Evolutionary conservation across 2,329 filamentous ascomycete genomes (phyloP).

Genomic region (Cordyceps farinosa): DNA sequence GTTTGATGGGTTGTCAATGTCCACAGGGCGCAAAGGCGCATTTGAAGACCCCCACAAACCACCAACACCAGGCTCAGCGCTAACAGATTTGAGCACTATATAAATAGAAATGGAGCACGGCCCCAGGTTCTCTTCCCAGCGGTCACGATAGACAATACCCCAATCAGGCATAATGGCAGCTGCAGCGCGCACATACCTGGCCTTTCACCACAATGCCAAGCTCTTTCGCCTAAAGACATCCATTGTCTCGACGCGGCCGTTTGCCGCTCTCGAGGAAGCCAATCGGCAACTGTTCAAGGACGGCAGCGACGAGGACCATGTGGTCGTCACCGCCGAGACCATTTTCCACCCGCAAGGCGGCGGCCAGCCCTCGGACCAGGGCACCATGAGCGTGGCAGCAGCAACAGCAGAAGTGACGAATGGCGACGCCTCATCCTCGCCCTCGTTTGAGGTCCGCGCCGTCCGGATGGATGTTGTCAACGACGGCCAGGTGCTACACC

Average conservation of each 20-base stretch:
- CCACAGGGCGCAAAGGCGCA: constrained; percentile 15
- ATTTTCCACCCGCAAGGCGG: constrained; percentile 75
- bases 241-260: constrained; percentile 46
- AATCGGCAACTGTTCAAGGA: constrained; percentile 58
- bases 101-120: neutral
- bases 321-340: constrained; percentile 61
- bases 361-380: constrained; percentile 67
- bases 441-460: constrained; percentile 49
- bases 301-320: constrained; percentile 46
- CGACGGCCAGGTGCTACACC: constrained; percentile 59
- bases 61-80: neutral
- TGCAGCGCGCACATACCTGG: constrained; percentile 38
- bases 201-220: constrained; percentile 43
- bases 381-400: constrained; percentile 45
- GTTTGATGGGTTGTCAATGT: neutral
- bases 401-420: constrained; percentile 18
- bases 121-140: neutral
- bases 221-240: constrained; percentile 41
- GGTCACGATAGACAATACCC: neutral
- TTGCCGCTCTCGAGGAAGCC: constrained; percentile 46
- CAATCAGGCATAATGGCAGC: constrained; percentile 15
- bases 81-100: neutral
- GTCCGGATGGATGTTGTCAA: constrained; percentile 53
- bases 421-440: constrained; percentile 16
- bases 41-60: constrained; percentile 13